phyloP scores from a whole-genome alignment of 345 rosid species.

The Gossypium ekmanianum region DNA sequence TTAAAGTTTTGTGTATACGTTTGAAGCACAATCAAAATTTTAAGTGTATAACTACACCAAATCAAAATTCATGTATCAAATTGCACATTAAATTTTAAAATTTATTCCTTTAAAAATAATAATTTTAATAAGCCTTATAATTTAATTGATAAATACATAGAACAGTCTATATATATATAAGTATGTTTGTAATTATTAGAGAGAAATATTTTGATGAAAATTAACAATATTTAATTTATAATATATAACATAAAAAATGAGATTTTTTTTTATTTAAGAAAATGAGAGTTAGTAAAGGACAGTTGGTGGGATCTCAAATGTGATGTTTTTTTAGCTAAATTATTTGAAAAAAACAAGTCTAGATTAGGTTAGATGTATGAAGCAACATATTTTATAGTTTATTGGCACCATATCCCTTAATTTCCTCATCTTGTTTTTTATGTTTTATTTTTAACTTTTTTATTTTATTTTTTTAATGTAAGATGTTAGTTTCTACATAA shows the following conservation, averaged over 20 bases:
- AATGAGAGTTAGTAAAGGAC: neutral
- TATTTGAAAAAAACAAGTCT: neutral
- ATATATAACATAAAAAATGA: neutral
- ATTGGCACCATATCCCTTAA: constrained; percentile 10
- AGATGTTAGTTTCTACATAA: neutral
- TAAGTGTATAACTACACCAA: no score
- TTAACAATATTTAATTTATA: neutral
- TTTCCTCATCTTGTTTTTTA: neutral
- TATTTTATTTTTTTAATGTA: neutral
- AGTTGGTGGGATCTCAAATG: constrained; percentile 24
- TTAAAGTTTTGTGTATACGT: no score
- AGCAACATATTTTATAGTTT: neutral
- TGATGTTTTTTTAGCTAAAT: neutral
- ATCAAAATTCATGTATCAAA: no score
- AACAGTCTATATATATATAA: neutral
- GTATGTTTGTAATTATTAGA: neutral
- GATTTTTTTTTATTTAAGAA: neutral
- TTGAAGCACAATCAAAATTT: no score
- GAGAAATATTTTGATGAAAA: neutral
- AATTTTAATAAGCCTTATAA: no score
- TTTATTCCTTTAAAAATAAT: no score
- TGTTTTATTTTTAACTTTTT: no score
- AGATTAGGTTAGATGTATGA: constrained; percentile 12
- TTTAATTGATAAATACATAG: no score
- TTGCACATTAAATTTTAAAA: no score